Evolutionary conservation across 2,329 filamentous ascomycete species (phyloP), one percentile per base, ranked within the genome.

Genomic region (Albophoma yamanashiensis): DNA sequence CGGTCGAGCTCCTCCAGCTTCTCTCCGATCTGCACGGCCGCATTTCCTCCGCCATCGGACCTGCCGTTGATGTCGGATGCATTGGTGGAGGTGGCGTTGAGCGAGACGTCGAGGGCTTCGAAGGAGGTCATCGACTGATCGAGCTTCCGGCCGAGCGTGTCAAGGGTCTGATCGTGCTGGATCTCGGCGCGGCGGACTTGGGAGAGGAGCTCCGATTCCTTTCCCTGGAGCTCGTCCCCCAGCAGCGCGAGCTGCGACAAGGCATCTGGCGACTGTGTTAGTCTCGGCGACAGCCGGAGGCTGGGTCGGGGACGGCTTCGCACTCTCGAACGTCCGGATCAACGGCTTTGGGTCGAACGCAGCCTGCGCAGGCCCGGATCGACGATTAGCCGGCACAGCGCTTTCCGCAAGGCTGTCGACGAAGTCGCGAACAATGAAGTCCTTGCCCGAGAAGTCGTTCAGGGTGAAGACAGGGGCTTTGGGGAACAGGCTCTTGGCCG

Each of bases 341-440:
- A 99, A 80, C 39, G 94, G 95, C 75, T 99, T 99, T 0, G 94
- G 92, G 69, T 99, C 94, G 76, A 99, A 99, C 5, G 81, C 77
- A 61, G 81, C 76, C 63, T 82, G 80, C 70, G 78, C 79, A 64
- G 83, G 81, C 9, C 84, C 86, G 17, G 92, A 97, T 62, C 90
- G 88, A 59, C 94, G 89, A 69, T 87, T 89, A 27, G 82, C 79
- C n/a, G 90, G 87, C 42, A 91, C 83, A 27, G 91, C 89, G 66
- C 82, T 89, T 64, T 97, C 92, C 57, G 93, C 94, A 61, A 99
- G 86, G 58, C 88, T 85, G 73, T 99, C 95, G 67, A 99, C 88
- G 72, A 99, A 99, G 77, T 99, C 94, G 70, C 96, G 92, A 65
- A 97, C 93, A 64, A 97, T 97, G 70, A 97, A 99, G 76, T 97